Percentiles rank a stretch among this genome's conserved stretches.
These are phyloP conservation scores for Verticillium nonalfalfae DNA, from an alignment of 2,329 filamentous ascomycete genomes.

Conservation along the genomic window DNA sequence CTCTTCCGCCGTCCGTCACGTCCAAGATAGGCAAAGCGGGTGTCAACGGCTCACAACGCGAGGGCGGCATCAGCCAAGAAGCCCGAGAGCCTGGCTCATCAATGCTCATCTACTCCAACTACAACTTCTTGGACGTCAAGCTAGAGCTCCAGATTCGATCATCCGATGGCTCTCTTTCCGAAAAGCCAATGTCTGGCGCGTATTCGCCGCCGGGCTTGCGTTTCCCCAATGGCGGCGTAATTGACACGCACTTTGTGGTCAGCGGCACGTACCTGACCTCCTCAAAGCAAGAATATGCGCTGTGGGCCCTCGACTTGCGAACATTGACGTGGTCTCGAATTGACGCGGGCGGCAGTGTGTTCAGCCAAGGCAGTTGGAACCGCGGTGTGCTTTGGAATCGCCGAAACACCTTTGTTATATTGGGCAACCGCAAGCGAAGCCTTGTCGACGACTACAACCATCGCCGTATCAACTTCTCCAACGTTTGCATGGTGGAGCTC, in stretches of 20 bases:
- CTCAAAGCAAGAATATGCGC: constrained; percentile 94
- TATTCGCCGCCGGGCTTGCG: constrained; percentile 87
- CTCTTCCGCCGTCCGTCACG: constrained; percentile 61
- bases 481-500: constrained; percentile 93
- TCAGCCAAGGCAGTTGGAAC: constrained; percentile 97
- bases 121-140: constrained; percentile 97
- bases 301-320: constrained; percentile 89
- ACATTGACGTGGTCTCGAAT: constrained; percentile 92
- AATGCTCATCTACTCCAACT: constrained; percentile 98
- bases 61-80: constrained; percentile 46
- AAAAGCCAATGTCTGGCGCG: constrained; percentile 81
- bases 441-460: constrained; percentile 98
- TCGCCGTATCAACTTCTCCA: constrained; percentile 92
- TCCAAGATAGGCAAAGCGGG: constrained; percentile 60
- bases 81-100: constrained; percentile 53
- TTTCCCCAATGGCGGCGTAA: constrained; percentile 92
- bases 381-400: constrained; percentile 88
- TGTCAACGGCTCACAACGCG: constrained; percentile 31
- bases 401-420: constrained; percentile 89
- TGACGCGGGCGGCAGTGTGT: constrained; percentile 88
- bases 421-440: constrained; percentile 88
- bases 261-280: constrained; percentile 96
- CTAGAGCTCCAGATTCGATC: constrained; percentile 85
- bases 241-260: constrained; percentile 94
- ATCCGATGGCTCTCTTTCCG: constrained; percentile 74